These are phyloP conservation scores for Xylariales sp. DNA, from an alignment of 2,329 filamentous ascomycete species.

Conservation along the genomic window DNA sequence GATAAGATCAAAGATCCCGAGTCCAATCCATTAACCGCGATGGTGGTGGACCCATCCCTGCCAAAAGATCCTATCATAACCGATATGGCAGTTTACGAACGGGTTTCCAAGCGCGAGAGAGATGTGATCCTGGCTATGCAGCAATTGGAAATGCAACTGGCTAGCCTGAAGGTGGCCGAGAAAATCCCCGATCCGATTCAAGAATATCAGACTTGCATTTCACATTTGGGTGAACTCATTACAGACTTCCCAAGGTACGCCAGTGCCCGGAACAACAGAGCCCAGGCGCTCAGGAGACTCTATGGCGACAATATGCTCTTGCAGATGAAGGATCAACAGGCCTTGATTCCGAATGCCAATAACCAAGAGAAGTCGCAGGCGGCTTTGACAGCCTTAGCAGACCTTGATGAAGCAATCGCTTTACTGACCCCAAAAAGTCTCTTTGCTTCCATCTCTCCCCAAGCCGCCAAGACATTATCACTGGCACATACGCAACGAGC, in stretches of 20 bases:
- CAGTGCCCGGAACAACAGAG: constrained; percentile 70
- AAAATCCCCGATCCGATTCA: constrained; percentile 30
- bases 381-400: constrained; percentile 39
- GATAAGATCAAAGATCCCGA: constrained; percentile 66
- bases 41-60: constrained; percentile 49
- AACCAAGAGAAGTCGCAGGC: constrained; percentile 31
- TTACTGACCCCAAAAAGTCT: constrained; percentile 52
- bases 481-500: constrained; percentile 70
- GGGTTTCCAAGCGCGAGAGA: constrained; percentile 45
- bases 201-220: constrained; percentile 43
- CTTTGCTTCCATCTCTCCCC: constrained; percentile 53
- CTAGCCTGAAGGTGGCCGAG: constrained; percentile 32
- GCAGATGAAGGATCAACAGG: constrained; percentile 30
- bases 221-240: constrained; percentile 52
- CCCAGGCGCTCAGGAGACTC: constrained; percentile 59
- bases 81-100: constrained; percentile 45
- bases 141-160: constrained; percentile 48
- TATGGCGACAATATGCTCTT: constrained; percentile 59
- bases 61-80: constrained; percentile 55
- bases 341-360: constrained; percentile 34
- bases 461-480: constrained; percentile 61
- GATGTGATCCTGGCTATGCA: constrained; percentile 52
- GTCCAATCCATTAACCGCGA: constrained; percentile 48
- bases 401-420: constrained; percentile 54
- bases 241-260: constrained; percentile 60